Conservation (phyloP, 192 early-diverging fungal genomes). For the Backusella macrospora region DNA sequence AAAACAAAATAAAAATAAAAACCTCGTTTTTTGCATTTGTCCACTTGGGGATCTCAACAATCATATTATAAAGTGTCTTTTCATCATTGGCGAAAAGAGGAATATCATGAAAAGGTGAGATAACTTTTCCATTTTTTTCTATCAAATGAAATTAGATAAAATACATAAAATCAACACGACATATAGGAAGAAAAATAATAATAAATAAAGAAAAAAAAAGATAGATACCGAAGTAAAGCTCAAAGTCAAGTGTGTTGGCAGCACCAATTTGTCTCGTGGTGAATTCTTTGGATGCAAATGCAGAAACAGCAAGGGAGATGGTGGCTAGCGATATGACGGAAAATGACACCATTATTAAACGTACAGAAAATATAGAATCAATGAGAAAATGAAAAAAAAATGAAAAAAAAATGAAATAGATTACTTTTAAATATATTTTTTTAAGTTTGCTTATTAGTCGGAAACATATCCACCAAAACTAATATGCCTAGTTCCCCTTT, state of each 20-base stretch:
- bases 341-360: constrained; percentile 3
- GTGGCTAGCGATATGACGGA: background rate
- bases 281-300: constrained; percentile 18
- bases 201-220: too few species aligned
- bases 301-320: background rate
- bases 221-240: constrained; percentile 76
- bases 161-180: background rate
- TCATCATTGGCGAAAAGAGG: constrained; percentile 89
- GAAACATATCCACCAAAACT: background rate
- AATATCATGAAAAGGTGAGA: constrained; percentile 98
- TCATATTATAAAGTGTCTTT: constrained; percentile 94
- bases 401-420: background rate
- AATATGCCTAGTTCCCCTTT: background rate
- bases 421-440: background rate
- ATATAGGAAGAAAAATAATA: background rate
- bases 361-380: background rate
- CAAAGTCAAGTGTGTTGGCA: constrained; percentile 83
- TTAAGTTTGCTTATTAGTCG: background rate
- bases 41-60: constrained; percentile 99
- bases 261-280: constrained; percentile 79
- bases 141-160: background rate
- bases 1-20: background rate
- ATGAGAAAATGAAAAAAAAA: background rate
- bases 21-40: constrained; percentile 98
- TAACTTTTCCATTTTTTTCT: constrained; percentile 78